Evolutionary conservation across 2,329 filamentous ascomycete genomes (phyloP).

Genomic region (Fusarium sp.): DNA sequence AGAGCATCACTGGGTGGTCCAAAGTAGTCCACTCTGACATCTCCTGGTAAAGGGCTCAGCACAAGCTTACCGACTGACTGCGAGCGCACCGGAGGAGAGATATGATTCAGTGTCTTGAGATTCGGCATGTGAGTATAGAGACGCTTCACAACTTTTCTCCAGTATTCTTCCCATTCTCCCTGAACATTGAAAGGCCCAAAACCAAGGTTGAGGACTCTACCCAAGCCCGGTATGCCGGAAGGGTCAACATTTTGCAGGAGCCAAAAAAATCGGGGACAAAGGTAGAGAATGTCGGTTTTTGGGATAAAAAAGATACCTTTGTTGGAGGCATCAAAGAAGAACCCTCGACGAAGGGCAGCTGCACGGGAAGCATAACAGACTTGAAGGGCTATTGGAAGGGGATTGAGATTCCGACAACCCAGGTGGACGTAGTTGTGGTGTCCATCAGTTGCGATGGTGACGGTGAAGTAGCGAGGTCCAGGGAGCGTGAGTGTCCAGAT

Average conservation of each 20-base stretch:
- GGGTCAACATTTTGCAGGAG: too few species aligned
- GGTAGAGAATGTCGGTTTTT: conserved; percentile 47
- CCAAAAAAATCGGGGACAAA: too few species aligned
- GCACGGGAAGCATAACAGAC: conserved; percentile 47
- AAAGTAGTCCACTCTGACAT: too few species aligned
- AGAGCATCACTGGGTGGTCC: too few species aligned
- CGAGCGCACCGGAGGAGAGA: too few species aligned
- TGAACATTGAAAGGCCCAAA: too few species aligned
- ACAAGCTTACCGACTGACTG: too few species aligned
- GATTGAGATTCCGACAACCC: too few species aligned
- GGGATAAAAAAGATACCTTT: conserved; percentile 44
- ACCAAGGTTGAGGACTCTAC: conserved; percentile 44
- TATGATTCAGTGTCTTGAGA: conserved; percentile 43
- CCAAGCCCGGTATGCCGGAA: conserved; percentile 39
- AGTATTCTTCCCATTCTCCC: conserved; percentile 28
- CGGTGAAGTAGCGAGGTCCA: too few species aligned
- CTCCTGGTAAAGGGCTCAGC: too few species aligned
- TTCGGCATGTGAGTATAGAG: conserved; percentile 43
- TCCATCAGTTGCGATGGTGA: too few species aligned
- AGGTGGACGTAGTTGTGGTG: too few species aligned
- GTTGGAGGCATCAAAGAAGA: conserved; percentile 42
- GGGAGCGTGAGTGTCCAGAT: conserved; percentile 48
- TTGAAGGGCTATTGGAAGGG: conserved; percentile 30
- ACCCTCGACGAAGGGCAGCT: conserved; percentile 43
- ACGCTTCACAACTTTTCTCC: conserved; percentile 32